Percentiles rank a stretch among this genome's conserved stretches.
Evolutionary conservation across 169 alveolate genomes (phyloP).

Genomic region (Cryptosporidium muris): DNA sequence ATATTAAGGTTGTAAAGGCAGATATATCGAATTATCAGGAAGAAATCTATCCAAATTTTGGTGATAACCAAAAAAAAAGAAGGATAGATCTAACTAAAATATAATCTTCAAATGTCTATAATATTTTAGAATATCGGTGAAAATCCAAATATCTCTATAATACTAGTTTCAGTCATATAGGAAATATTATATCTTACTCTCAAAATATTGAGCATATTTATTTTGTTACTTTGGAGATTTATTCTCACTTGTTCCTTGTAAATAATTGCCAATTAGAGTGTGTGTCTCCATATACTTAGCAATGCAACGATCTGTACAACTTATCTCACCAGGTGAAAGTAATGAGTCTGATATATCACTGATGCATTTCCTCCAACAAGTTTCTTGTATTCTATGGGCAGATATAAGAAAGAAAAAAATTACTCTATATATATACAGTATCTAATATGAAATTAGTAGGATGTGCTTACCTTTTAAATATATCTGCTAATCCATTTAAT

Average conservation of each 20-base stretch:
- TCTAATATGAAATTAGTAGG: not conserved
- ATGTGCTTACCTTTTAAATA: not conserved
- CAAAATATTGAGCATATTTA: too few species aligned
- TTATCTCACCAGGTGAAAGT: not conserved
- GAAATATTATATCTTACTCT: too few species aligned
- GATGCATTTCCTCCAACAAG: not conserved
- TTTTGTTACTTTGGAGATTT: not conserved
- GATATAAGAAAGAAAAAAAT: not conserved
- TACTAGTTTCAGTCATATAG: too few species aligned
- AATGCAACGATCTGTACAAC: not conserved
- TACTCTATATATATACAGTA: not conserved
- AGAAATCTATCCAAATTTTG: constrained; percentile 17
- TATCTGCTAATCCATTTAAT: not conserved
- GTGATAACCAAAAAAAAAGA: constrained; percentile 53
- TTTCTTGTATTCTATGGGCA: not conserved
- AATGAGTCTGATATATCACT: not conserved
- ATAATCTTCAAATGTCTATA: not conserved
- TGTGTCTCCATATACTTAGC: not conserved
- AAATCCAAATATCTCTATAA: too few species aligned
- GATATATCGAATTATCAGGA: not conserved
- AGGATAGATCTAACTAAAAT: constrained; percentile 53
- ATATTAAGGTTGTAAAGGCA: constrained; percentile 53
- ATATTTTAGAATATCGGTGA: too few species aligned
- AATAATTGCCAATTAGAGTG: not conserved
- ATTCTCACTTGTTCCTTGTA: not conserved